phyloP scores from a whole-genome alignment of 1,284 basidiomycete species.

The Tilletia horrida region DNA sequence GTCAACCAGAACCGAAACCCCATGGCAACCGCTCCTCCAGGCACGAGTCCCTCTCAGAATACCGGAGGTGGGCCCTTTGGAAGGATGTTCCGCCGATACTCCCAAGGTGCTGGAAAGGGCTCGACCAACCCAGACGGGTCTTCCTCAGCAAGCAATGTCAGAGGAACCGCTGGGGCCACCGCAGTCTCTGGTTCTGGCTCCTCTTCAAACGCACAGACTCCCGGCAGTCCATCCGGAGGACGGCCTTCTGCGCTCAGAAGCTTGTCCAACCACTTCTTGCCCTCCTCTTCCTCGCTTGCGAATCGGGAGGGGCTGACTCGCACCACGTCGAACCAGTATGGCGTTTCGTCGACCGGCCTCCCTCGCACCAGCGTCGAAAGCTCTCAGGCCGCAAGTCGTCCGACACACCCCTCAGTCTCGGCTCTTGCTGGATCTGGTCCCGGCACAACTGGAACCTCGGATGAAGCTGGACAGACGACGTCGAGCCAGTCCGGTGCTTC shows the following conservation, averaged over 20 bases:
- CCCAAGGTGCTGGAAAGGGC: constrained; percentile 29
- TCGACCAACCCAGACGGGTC: constrained; percentile 19
- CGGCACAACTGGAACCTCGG: neutral
- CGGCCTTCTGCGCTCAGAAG: constrained; percentile 1
- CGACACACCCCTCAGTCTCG: neutral
- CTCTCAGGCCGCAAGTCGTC: neutral
- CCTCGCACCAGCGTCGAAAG: neutral
- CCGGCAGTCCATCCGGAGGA: constrained; percentile 20
- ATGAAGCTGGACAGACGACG: neutral
- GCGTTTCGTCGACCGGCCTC: neutral
- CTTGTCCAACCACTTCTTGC: constrained; percentile 17
- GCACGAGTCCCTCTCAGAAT: constrained; percentile 2
- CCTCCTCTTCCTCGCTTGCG: constrained; percentile 3
- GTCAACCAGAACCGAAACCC: constrained; percentile 6
- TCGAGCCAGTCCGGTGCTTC: neutral
- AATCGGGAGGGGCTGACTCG: neutral
- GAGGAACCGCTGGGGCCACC: constrained; percentile 24
- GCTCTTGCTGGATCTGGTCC: neutral
- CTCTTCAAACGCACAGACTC: constrained; percentile 23
- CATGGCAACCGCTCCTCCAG: neutral
- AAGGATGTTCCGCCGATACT: constrained; percentile 46
- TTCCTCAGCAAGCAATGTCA: neutral
- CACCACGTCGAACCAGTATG: constrained; percentile 5
- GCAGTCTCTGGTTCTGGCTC: constrained; percentile 24
- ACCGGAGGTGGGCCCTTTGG: constrained; percentile 29